These are phyloP conservation scores for Rasamsonia emersonii DNA, from an alignment of 2,329 filamentous ascomycete genomes.

Conservation along the genomic window DNA sequence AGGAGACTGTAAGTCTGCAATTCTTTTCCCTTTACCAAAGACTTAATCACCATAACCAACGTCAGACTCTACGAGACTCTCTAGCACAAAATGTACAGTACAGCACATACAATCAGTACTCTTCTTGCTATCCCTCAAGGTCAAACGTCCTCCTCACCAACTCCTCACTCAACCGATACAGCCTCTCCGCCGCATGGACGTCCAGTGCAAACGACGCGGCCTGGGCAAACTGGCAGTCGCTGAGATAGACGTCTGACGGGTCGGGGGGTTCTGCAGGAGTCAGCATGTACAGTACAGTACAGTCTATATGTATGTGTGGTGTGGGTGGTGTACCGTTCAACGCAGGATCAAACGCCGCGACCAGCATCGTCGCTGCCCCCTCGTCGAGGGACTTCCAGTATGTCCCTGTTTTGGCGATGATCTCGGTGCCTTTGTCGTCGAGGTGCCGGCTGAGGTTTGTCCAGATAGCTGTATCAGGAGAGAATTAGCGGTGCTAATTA, in stretches of 20 bases:
- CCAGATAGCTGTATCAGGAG: conserved; percentile 15
- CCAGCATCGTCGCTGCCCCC: conserved; percentile 35
- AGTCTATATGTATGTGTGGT: background rate
- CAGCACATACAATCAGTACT: too few species aligned
- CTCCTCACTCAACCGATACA: conserved; percentile 32
- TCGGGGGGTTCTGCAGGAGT: conserved; percentile 10
- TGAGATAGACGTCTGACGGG: conserved; percentile 19
- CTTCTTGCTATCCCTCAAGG: too few species aligned
- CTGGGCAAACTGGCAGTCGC: conserved; percentile 25
- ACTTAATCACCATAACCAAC: too few species aligned
- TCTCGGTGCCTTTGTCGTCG: conserved; percentile 12
- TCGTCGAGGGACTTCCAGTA: conserved; percentile 32
- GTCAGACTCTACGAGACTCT: too few species aligned
- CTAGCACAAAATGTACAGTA: too few species aligned
- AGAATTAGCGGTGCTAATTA: conserved; percentile 5
- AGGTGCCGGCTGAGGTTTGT: conserved; percentile 13
- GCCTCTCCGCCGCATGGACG: conserved; percentile 26
- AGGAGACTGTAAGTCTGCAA: too few species aligned
- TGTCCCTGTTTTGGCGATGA: conserved; percentile 18
- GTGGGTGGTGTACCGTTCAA: conserved; percentile 15
- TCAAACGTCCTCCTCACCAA: conserved; percentile 29
- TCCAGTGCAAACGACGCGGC: conserved; percentile 26
- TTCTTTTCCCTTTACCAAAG: too few species aligned
- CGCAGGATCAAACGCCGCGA: conserved; percentile 37
- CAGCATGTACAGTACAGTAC: too few species aligned